Evolutionary conservation across 371 early-diverging fungal genomes (phyloP), one percentile per base, ranked within the genome.

Genomic region (Funneliformis caledonium): DNA sequence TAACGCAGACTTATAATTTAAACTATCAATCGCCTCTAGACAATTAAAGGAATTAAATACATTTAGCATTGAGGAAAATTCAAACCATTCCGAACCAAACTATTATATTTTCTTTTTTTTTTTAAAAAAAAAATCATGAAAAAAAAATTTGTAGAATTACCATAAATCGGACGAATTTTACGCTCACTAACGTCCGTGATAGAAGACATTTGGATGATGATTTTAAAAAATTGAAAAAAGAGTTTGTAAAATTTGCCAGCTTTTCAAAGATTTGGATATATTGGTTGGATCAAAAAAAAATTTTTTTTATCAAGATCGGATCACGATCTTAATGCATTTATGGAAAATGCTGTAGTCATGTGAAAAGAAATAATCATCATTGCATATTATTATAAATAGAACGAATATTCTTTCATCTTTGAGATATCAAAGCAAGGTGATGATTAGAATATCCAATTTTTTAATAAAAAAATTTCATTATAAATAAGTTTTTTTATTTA

Each of bases 21-120:
- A 89, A 42, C 88, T 87, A 78, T 96, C 95, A 82, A 96, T 88
- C 19, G 94, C 93, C 84, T 95, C 95, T 93, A 82, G 2, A 59
- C 61, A 60, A 31, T 10, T 37, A 14, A 10, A 65, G 7, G 8
- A 16, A n/a, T 77, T 22, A 6, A 19, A 37, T 76, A 6, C 12
- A 11, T 31, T 60, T 61, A 22, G 22, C 14, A 42, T 42, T 14
- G 37, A 68, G 42, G 33, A 42, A 68, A 26, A 42, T 68, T 4
- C 5, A 68, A 68, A 12, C 33, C 33, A 42, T 42, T 22, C 26
- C 10, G 10, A 3, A 64, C 26, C 26, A 22, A 2, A 64, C 10
- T 0, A 64, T 26, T 26, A 26, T 26, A 64, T 7, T 37, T 37
- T 37, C 3, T 37, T 37, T 2, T 3, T 1, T 37, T 37, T 37